These are phyloP conservation scores for Micromonas commoda DNA, from an alignment of 139 green algal species.

Conservation along the genomic window DNA sequence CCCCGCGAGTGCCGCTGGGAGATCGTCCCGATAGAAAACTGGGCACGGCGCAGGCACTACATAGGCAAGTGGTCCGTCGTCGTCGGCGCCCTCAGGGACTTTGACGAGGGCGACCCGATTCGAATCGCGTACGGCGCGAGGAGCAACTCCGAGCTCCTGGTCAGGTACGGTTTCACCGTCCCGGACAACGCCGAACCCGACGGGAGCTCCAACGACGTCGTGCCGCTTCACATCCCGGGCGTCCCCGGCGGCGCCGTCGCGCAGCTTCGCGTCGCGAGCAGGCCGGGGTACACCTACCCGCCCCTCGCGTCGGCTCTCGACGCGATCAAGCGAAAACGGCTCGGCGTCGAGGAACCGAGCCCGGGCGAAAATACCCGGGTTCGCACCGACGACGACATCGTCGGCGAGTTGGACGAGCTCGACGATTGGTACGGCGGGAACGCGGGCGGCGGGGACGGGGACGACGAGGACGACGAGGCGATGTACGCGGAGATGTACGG, in stretches of 20 bases:
- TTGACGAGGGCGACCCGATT: neutral
- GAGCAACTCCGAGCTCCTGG: neutral
- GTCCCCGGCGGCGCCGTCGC: neutral
- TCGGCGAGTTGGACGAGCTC: neutral
- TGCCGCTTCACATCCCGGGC: neutral
- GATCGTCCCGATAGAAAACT: no score
- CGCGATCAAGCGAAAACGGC: no score
- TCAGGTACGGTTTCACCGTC: neutral
- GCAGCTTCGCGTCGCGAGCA: neutral
- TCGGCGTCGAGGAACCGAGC: neutral
- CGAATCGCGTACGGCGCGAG: constrained; percentile 12
- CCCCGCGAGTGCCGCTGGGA: neutral
- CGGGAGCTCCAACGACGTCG: constrained; percentile 1
- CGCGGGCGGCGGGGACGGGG: neutral
- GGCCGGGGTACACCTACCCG: neutral
- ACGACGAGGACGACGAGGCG: neutral
- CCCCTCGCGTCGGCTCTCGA: neutral
- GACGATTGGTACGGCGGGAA: neutral
- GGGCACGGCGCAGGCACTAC: no score
- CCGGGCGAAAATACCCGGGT: no score
- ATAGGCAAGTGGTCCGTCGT: neutral
- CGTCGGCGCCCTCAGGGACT: neutral
- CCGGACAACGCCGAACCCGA: neutral
- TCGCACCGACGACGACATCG: neutral
- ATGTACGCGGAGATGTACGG: neutral